phyloP scores from a whole-genome alignment of 2,329 filamentous ascomycete species.

The Verticillium longisporum region DNA sequence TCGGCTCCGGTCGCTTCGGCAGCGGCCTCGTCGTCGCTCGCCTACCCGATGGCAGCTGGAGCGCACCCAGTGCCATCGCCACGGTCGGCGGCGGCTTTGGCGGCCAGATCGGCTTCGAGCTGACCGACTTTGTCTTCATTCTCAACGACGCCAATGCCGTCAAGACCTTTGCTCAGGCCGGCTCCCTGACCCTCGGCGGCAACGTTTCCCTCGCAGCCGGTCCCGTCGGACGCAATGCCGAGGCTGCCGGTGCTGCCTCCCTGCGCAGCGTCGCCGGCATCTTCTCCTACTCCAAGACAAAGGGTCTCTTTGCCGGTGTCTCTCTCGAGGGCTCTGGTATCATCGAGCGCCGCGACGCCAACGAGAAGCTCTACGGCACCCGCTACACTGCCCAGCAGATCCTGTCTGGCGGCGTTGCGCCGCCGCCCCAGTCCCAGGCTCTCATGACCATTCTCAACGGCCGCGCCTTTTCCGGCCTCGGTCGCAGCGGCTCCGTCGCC shows the following conservation, averaged over 20 bases:
- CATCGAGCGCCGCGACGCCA: slow-evolving; percentile 91
- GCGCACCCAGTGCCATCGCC: slow-evolving; percentile 73
- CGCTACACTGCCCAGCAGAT: slow-evolving; percentile 76
- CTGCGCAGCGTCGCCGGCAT: slow-evolving; percentile 83
- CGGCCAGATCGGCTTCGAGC: slow-evolving; percentile 79
- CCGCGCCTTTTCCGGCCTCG: slow-evolving; percentile 68
- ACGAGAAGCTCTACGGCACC: slow-evolving; percentile 89
- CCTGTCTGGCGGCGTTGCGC: slow-evolving; percentile 67
- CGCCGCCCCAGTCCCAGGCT: slow-evolving; percentile 76
- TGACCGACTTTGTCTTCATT: slow-evolving; percentile 96
- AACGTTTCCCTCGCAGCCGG: slow-evolving; percentile 96
- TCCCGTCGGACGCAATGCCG: slow-evolving; percentile 88
- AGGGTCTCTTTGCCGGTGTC: slow-evolving; percentile 92
- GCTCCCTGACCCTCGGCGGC: slow-evolving; percentile 85
- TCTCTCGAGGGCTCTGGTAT: slow-evolving; percentile 89
- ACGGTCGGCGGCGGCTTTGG: slow-evolving; percentile 78
- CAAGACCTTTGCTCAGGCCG: slow-evolving; percentile 87
- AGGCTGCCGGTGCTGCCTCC: slow-evolving; percentile 90
- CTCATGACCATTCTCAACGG: slow-evolving; percentile 82
- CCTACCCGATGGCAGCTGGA: slow-evolving; percentile 71
- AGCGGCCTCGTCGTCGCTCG: slow-evolving; percentile 77
- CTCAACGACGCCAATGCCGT: slow-evolving; percentile 88
- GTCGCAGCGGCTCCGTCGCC: slow-evolving; percentile 26
- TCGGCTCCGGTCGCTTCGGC: slow-evolving; percentile 75
- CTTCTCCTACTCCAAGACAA: slow-evolving; percentile 97